Base-by-base conservation (phyloP, 2,329 filamentous ascomycete genomes). In the Chaetomium globosum region DNA sequence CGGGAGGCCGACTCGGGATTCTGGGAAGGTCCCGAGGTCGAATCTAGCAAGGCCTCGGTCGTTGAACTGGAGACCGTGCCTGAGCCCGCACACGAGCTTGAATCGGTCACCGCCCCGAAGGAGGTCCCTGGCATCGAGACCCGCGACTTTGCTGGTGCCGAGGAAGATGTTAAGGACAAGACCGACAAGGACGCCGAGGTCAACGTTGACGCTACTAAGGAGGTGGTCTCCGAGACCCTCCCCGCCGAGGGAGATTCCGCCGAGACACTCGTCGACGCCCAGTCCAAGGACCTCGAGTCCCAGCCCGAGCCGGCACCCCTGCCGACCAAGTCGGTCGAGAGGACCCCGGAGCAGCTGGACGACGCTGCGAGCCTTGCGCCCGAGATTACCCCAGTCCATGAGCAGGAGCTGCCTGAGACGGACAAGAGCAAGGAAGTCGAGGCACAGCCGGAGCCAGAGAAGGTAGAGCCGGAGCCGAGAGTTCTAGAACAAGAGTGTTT, bases 1-100 rank as follows among this genome's bases (percentile, higher is more conserved):
- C 43, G 70, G 26, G 65, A 70, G 36, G 70, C 65, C 19, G 70
- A 71, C 55, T 71, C 70, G 12, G 70, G 70, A 16, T 71, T 71
- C 66, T 71, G 70, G 70, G 70, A 71, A 23, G 63, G 46, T 16
- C 63, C 69, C 21, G 67, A 70, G 31, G 51, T 57, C 6, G 66
- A 69, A 55, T 23, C 46, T 36, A 36, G 59, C 10, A 68, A 67
- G 54, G 61, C 60, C 31, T 65, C 67, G 16, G 12, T 68, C 12
- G 49, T 64, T 19, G 69, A 69, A 54, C 36, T 70, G 12, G 64
- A 68, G 63, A 36, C 66, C n/a, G 55, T 33, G n/a, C 7, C 64
- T 54, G 57, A 49, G 23, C 13, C 55, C n/a, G 63, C 54, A 4
- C 61, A 67, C 13, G 67, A 67, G 59, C 55, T 66, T 28, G 63